Evolutionary conservation across 352 stramenopile genomes (phyloP).

Genomic region (Globisporangium parvum): DNA sequence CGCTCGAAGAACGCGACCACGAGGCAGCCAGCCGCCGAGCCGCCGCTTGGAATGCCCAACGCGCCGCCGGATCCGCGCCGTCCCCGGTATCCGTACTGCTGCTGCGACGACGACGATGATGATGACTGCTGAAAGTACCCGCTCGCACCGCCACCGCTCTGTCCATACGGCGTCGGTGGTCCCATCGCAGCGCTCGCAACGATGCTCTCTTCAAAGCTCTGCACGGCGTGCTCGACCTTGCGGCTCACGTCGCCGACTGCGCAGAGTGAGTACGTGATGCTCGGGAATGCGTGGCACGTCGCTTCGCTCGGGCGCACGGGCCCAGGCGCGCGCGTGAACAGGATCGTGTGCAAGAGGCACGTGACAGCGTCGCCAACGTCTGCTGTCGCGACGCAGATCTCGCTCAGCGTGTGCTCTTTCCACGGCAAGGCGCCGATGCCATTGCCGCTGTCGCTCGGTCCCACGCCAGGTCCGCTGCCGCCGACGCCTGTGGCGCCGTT

Average conservation of each 20-base stretch:
- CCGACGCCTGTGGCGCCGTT: conserved; percentile 2
- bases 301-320: conserved; percentile 69
- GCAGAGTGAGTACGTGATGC: conserved; percentile 71
- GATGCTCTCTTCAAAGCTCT: conserved; percentile 54
- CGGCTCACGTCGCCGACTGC: conserved; percentile 70
- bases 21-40: conserved; percentile 31
- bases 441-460: no score
- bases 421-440: conserved; percentile 14
- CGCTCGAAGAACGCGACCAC: conserved; percentile 75
- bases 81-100: conserved; percentile 15
- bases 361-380: conserved; percentile 62
- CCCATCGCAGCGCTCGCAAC: conserved; percentile 10
- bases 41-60: conserved; percentile 10
- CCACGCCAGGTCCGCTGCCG: background rate
- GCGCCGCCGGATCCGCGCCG: conserved; percentile 19
- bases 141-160: conserved; percentile 12
- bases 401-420: conserved; percentile 63
- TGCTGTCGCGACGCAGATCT: conserved; percentile 44
- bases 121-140: conserved; percentile 9
- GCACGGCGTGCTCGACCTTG: conserved; percentile 70
- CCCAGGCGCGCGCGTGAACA: conserved; percentile 71
- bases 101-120: conserved; percentile 8
- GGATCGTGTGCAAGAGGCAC: conserved; percentile 71
- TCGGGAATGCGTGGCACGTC: conserved; percentile 69
- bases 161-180: conserved; percentile 7